phyloP scores from a whole-genome alignment of 352 stramenopile species.

The Globisporangium paddicum region DNA sequence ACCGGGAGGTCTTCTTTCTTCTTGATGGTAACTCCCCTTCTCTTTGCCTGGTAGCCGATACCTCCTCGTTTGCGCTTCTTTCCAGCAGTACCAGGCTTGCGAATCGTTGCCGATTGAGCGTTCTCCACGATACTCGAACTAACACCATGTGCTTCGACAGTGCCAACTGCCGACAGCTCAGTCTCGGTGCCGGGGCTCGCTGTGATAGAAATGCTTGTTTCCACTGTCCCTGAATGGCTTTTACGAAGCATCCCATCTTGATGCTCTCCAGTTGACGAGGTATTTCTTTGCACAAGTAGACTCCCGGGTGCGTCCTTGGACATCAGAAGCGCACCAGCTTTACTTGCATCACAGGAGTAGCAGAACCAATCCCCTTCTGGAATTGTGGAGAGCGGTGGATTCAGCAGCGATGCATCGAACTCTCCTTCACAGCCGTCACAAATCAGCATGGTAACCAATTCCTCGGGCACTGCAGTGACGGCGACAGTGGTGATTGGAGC shows the following conservation, averaged over 20 bases:
- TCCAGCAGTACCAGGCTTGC: neutral
- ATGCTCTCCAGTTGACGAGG: neutral
- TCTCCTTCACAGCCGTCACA: constrained; percentile 73
- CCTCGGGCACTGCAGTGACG: neutral
- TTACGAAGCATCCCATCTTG: neutral
- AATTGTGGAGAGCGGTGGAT: constrained; percentile 33
- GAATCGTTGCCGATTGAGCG: neutral
- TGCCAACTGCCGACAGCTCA: neutral
- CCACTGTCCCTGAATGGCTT: neutral
- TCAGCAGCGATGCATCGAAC: constrained; percentile 40
- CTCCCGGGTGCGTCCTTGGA: neutral
- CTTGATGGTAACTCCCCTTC: constrained; percentile 3
- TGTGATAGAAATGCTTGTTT: neutral
- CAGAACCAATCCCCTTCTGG: constrained; percentile 57
- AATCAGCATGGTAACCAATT: constrained; percentile 39
- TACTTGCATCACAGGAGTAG: neutral
- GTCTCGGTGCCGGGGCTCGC: neutral
- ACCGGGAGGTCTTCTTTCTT: neutral
- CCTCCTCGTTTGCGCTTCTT: constrained; percentile 30
- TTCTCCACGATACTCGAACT: neutral
- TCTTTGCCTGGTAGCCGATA: constrained; percentile 12
- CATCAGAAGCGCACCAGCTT: neutral
- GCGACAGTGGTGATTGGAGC: no score
- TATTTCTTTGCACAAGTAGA: neutral
- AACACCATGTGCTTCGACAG: neutral